Evolutionary conservation across 2,329 filamentous ascomycete genomes (phyloP).

Genomic region (Talaromyces sp.): DNA sequence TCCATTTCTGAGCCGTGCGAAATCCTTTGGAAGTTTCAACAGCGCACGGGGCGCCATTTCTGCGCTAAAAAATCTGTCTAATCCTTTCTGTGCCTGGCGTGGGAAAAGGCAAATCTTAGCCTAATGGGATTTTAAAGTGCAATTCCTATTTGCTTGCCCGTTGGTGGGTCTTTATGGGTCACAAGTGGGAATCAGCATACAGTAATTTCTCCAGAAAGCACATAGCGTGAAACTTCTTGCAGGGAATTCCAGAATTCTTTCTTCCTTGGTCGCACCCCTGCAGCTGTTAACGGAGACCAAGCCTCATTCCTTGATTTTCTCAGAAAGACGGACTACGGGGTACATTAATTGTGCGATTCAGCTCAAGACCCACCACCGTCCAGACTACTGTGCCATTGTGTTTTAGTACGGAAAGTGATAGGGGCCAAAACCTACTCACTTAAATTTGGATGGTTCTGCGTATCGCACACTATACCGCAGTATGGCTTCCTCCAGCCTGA

Average conservation of each 20-base stretch:
- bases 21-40: slow-evolving; percentile 4
- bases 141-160: background rate
- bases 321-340: background rate
- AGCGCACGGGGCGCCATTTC: background rate
- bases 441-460: background rate
- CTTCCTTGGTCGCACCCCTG: background rate
- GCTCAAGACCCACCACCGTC: background rate
- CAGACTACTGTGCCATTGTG: background rate
- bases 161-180: background rate
- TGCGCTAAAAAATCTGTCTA: background rate
- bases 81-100: background rate
- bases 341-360: background rate
- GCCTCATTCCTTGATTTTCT: background rate
- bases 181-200: background rate
- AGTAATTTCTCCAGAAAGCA: background rate
- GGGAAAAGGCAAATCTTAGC: background rate
- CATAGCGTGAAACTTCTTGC: background rate
- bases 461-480: background rate
- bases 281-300: background rate
- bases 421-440: background rate
- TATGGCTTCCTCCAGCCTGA: slow-evolving; percentile 3
- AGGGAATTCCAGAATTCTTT: slow-evolving; percentile 1
- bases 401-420: background rate
- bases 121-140: background rate
- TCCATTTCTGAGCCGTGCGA: background rate